Evolutionary conservation across 768 basidiomycete species (phyloP).

Genomic region (Vishniacozyma victoriae): DNA sequence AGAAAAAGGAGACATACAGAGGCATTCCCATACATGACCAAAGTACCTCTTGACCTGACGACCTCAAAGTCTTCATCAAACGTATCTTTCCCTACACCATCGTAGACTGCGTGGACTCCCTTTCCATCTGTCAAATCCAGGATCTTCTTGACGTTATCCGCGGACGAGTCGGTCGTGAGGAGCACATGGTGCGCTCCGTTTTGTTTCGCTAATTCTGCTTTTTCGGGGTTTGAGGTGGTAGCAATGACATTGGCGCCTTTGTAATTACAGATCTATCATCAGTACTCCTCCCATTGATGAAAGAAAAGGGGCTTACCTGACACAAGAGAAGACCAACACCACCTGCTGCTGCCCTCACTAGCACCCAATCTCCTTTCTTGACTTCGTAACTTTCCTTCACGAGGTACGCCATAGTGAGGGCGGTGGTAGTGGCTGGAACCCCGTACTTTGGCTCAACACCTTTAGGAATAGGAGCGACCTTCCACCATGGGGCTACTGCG

Average conservation of each 20-base stretch:
- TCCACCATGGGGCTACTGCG: constrained; percentile 60
- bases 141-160: constrained; percentile 58
- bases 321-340: constrained; percentile 59
- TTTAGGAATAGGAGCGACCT: constrained; percentile 55
- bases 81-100: constrained; percentile 97
- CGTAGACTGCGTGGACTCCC: constrained; percentile 71
- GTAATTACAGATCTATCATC: constrained; percentile 60
- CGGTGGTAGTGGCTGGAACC: constrained; percentile 66
- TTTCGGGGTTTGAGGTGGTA: constrained; percentile 77
- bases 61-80: constrained; percentile 77
- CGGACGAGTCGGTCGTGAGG: constrained; percentile 55
- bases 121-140: constrained; percentile 39
- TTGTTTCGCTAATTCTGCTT: constrained; percentile 69
- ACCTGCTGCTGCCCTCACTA: constrained; percentile 87
- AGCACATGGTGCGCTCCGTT: constrained; percentile 85
- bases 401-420: constrained; percentile 67
- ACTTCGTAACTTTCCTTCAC: constrained; percentile 80
- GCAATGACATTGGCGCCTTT: constrained; percentile 86
- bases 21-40: constrained; percentile 86
- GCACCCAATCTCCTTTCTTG: constrained; percentile 63
- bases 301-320: constrained; percentile 46
- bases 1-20: constrained; percentile 56
- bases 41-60: constrained; percentile 76
- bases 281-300: too few species aligned
- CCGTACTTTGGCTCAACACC: constrained; percentile 60